Evolutionary conservation across 805 yeast species (phyloP).

Genomic region (Hyphopichia homilentoma): DNA sequence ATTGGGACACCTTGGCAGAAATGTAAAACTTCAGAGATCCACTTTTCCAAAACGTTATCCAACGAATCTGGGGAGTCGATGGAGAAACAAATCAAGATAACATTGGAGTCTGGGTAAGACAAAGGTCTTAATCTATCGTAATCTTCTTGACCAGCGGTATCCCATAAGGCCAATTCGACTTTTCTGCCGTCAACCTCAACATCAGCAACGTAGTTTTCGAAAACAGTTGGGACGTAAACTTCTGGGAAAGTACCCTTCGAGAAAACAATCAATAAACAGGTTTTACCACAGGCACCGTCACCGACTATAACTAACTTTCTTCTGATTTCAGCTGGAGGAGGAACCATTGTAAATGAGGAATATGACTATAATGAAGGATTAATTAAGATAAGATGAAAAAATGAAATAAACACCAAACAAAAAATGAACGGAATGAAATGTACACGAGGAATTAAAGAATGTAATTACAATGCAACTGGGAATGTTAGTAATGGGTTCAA

Average conservation of each 20-base stretch:
- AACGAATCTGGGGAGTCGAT: conserved; percentile 89
- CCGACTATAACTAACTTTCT: conserved; percentile 92
- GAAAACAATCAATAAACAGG: conserved; percentile 81
- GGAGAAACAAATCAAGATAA: conserved; percentile 86
- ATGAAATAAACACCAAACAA: no score
- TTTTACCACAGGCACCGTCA: conserved; percentile 97
- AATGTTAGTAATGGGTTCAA: no score
- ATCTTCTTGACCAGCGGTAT: conserved; percentile 98
- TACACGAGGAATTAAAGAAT: no score
- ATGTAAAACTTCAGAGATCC: conserved; percentile 91
- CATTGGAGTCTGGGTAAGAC: conserved; percentile 90
- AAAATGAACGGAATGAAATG: no score
- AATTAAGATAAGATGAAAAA: no score
- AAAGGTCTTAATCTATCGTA: conserved; percentile 90
- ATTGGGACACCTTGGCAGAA: conserved; percentile 94
- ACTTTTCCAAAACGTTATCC: conserved; percentile 91
- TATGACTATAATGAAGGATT: no score
- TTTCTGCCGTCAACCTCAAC: conserved; percentile 60
- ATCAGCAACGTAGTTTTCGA: conserved; percentile 96
- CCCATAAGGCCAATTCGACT: conserved; percentile 94
- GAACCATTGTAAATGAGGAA: conserved; percentile 31
- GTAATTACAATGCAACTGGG: no score
- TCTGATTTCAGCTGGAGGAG: conserved; percentile 55
- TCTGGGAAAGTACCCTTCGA: conserved; percentile 90
- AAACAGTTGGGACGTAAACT: conserved; percentile 93